phyloP scores from a whole-genome alignment of 2,329 filamentous ascomycete species.

The Epichloe coenophiala region DNA sequence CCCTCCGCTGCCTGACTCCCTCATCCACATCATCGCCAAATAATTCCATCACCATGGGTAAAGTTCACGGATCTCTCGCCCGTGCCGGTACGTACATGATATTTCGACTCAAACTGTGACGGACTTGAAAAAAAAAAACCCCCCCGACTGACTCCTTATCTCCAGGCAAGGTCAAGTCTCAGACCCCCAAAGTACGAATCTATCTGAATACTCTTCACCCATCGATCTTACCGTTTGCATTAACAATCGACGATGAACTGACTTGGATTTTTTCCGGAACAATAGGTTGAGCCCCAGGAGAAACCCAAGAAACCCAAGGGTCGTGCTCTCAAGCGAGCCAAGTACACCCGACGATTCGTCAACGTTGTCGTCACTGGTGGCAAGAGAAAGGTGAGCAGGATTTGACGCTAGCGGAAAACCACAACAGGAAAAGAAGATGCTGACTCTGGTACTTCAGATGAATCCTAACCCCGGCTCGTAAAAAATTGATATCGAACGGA shows the following conservation, averaged over 20 bases:
- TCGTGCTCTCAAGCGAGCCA: conserved; percentile 91
- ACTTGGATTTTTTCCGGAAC: conserved; percentile 9
- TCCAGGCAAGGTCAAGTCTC: conserved; percentile 91
- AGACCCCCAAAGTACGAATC: conserved; percentile 70
- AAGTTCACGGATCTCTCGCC: conserved; percentile 87
- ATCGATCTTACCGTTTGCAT: background rate
- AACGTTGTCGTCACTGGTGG: conserved; percentile 95
- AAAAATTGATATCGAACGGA: conserved; percentile 15
- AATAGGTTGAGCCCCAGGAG: conserved; percentile 75
- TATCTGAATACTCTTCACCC: conserved; percentile 7
- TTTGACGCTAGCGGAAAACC: background rate
- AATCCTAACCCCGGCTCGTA: conserved; percentile 75
- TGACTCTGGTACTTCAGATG: conserved; percentile 42
- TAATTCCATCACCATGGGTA: conserved; percentile 57
- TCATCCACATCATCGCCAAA: conserved; percentile 24
- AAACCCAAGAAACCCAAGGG: conserved; percentile 97
- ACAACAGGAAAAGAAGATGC: conserved; percentile 2
- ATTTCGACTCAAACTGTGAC: too few relatives aligned
- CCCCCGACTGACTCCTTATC: background rate
- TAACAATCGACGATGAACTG: conserved; percentile 17
- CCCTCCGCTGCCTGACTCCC: conserved; percentile 14
- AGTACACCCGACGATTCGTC: conserved; percentile 95
- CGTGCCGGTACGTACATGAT: conserved; percentile 47
- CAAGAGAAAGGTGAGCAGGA: conserved; percentile 77
- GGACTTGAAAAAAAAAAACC: too few relatives aligned